Evolutionary conservation across 192 early-diverging fungal genomes (phyloP).

Genomic region (Entophlyctis helioformis): DNA sequence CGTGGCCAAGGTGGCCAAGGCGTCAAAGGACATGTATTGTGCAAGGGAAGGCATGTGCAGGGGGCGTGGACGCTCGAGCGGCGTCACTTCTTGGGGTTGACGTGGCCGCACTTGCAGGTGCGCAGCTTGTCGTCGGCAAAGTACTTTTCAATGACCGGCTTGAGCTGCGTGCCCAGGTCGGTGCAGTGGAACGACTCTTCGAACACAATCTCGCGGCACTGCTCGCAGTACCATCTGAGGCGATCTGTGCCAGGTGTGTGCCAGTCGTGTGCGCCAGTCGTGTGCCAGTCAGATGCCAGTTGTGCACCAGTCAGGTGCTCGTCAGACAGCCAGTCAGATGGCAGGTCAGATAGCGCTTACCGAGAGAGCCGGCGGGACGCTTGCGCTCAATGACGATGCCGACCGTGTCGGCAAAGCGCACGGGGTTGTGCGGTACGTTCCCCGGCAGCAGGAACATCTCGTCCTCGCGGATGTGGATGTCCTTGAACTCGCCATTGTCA

Average conservation of each 20-base stretch:
- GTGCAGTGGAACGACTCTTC: constrained; percentile 82
- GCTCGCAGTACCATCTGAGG: constrained; percentile 86
- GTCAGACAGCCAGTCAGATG: too few species aligned
- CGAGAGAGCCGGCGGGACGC: constrained; percentile 53
- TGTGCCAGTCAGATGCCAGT: too few species aligned
- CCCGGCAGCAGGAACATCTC: constrained; percentile 92
- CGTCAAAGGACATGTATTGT: too few species aligned
- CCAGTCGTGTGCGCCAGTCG: too few species aligned
- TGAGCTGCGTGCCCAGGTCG: constrained; percentile 80
- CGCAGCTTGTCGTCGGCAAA: constrained; percentile 49
- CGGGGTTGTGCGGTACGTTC: constrained; percentile 89
- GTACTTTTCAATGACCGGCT: constrained; percentile 84
- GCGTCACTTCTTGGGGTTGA: constrained; percentile 22
- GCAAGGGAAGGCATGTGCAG: too few species aligned
- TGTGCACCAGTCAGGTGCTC: too few species aligned
- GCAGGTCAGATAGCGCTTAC: too few species aligned
- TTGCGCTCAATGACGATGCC: constrained; percentile 93
- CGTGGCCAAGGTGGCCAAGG: too few species aligned
- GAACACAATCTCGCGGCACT: constrained; percentile 72
- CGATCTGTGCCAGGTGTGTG: too few species aligned
- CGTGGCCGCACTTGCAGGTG: constrained; percentile 53
- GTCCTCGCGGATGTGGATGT: constrained; percentile 81
- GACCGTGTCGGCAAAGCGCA: constrained; percentile 84
- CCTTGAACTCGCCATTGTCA: constrained; percentile 62
- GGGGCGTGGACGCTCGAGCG: too few species aligned